phyloP scores from a whole-genome alignment of 2,329 filamentous ascomycete species.

The Leptodontidium sp. region DNA sequence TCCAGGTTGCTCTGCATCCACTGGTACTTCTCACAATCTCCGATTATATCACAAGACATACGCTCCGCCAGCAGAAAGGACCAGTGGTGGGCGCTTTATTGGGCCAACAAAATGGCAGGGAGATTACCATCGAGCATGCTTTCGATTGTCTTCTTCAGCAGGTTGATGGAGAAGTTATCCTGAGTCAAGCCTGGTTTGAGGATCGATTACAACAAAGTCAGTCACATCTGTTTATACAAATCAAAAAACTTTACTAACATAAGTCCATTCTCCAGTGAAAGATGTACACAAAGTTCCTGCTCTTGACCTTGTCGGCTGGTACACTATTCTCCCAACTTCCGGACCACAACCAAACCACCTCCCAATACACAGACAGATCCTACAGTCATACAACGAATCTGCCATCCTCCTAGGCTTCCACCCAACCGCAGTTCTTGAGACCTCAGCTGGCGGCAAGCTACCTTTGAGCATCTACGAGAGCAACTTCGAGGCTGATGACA shows the following conservation, averaged over 20 bases:
- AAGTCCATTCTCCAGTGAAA: constrained; percentile 66
- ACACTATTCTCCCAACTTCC: constrained; percentile 75
- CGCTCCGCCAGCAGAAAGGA: constrained; percentile 75
- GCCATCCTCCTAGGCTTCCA: constrained; percentile 89
- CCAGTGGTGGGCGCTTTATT: constrained; percentile 88
- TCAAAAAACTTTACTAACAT: constrained; percentile 17
- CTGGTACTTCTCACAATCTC: constrained; percentile 96
- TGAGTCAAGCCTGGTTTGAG: constrained; percentile 77
- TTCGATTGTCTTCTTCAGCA: constrained; percentile 75
- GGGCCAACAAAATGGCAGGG: constrained; percentile 88
- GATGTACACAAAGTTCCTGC: constrained; percentile 85
- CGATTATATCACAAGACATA: constrained; percentile 94
- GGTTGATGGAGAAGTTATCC: constrained; percentile 63
- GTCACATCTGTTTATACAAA: constrained; percentile 46
- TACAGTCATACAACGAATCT: constrained; percentile 80
- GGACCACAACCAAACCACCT: constrained; percentile 75
- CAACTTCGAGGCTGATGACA: constrained; percentile 75
- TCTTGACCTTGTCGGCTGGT: constrained; percentile 92
- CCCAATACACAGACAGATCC: constrained; percentile 80
- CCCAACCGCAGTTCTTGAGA: constrained; percentile 62
- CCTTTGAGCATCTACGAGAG: constrained; percentile 93
- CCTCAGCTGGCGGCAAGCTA: constrained; percentile 77
- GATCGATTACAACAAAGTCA: constrained; percentile 85
- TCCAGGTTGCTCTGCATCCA: constrained; percentile 87
- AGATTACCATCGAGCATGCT: constrained; percentile 91